These are phyloP conservation scores for Tephrocybe sp. DNA, from an alignment of 768 basidiomycete species.

Conservation along the genomic window DNA sequence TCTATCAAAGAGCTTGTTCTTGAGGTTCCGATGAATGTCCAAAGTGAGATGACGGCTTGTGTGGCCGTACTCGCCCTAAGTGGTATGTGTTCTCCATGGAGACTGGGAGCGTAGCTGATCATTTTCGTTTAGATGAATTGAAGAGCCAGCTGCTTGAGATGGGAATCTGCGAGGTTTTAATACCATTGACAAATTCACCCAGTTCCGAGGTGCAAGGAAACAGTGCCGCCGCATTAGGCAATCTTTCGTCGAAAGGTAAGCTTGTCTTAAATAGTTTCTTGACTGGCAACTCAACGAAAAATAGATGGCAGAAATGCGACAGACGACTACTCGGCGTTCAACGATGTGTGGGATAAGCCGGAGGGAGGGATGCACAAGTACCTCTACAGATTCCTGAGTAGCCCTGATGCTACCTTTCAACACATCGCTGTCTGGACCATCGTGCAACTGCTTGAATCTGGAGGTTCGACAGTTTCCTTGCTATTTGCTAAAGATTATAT, in stretches of 20 bases:
- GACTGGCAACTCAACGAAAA: slow-evolving; percentile 5
- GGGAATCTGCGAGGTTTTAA: slow-evolving; percentile 97
- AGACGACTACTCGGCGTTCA: slow-evolving; percentile 96
- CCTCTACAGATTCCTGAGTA: slow-evolving; percentile 89
- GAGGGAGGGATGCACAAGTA: slow-evolving; percentile 97
- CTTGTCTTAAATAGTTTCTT: not conserved
- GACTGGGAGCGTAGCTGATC: slow-evolving; percentile 5
- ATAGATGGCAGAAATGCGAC: slow-evolving; percentile 70
- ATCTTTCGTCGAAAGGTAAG: slow-evolving; percentile 93
- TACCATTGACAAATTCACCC: slow-evolving; percentile 92
- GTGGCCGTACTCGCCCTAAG: slow-evolving; percentile 94
- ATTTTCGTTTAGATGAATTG: slow-evolving; percentile 71
- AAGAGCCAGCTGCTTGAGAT: slow-evolving; percentile 96
- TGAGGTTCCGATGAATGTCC: slow-evolving; percentile 92
- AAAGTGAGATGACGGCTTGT: slow-evolving; percentile 99
- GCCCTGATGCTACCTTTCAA: slow-evolving; percentile 95
- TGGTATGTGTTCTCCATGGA: slow-evolving; percentile 51
- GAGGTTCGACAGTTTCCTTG: slow-evolving; percentile 45
- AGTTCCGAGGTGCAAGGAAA: slow-evolving; percentile 99
- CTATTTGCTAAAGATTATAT: not conserved
- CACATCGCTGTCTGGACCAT: slow-evolving; percentile 99
- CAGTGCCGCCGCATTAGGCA: slow-evolving; percentile 95
- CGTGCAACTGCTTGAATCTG: slow-evolving; percentile 95
- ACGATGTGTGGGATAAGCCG: slow-evolving; percentile 96
- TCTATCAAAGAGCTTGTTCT: slow-evolving; percentile 96